Evolutionary conservation across 1,284 basidiomycete genomes (phyloP), one percentile per base, ranked within the genome.

Genomic region (Apiotrichum akiyoshidainum): DNA sequence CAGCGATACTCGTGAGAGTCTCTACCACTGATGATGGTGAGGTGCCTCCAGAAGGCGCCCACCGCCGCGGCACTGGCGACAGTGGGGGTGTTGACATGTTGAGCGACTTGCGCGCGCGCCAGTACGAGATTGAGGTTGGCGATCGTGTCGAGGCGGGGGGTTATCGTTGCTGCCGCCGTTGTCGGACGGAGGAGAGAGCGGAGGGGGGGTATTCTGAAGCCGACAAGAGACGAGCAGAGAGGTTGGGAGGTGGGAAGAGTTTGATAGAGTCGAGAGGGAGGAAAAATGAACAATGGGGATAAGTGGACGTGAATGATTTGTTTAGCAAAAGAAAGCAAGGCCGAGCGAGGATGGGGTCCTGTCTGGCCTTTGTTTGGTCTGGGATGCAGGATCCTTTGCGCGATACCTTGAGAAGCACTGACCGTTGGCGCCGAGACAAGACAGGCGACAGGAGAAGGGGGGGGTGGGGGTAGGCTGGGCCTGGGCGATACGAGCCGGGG

Each of bases 41-140:
- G 3, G 26, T 31, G 26, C 26, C 40, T 33, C 63, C 64, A 10
- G 65, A 57, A 16, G 66, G 55, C 12, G 67, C 62, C 68, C 71
- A 72, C 55, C 72, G 65, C 21, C 67, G 69, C 21, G 73, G 73
- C 11, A 64, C 65, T 10, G 73, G 73, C 48, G 71, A 72, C 35
- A 75, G 61, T 44, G 73, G 73, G 46, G 72, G 70, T 37, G 70
- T 62, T 49, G 71, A 54, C 53, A 55, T 58, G 17, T n/a, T 44
- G 16, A 6, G 26, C 26, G 26, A 31, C 37, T 37, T 4, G 37
- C 37, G 37, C 12, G 8, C 8, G 12, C 14, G 37, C 12, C 37
- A 11, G 12, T 4, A 11, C 12, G 5, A 4, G 37, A 3, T 11
- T 37, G 37, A 16, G 14, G 37, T 16, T 37, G 2, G 12, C 6